These are phyloP conservation scores for Hansenula lynferdii DNA, from an alignment of 1,139 yeast species.

Conservation along the genomic window DNA sequence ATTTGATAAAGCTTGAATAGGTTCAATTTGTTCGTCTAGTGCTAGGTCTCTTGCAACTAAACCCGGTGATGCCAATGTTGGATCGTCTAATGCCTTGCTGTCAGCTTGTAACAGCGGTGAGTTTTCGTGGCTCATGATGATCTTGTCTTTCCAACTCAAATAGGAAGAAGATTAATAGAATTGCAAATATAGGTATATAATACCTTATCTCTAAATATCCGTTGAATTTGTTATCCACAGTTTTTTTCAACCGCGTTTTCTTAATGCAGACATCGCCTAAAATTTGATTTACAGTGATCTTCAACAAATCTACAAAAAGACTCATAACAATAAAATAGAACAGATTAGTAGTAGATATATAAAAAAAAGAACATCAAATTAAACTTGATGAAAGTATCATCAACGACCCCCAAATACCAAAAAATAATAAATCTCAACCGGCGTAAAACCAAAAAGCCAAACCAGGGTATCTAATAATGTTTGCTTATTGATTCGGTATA, in stretches of 20 bases:
- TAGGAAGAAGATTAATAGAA: too few species aligned
- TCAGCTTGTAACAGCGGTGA: conserved; percentile 11
- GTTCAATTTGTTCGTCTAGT: conserved; percentile 3
- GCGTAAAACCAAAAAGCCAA: neutral
- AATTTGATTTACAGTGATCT: too few species aligned
- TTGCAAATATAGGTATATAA: too few species aligned
- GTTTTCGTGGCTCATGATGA: conserved; percentile 1
- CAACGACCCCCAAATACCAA: conserved; percentile 1
- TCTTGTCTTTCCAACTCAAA: too few species aligned
- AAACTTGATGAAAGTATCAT: conserved; percentile 2
- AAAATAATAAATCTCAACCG: neutral
- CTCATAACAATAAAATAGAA: conserved; percentile 3
- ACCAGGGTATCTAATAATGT: conserved; percentile 1
- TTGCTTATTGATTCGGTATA: too few species aligned
- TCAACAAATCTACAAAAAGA: too few species aligned
- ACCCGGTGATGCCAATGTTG: conserved; percentile 11
- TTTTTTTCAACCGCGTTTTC: too few species aligned
- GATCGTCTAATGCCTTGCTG: conserved; percentile 10
- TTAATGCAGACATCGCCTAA: too few species aligned
- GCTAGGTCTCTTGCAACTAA: conserved; percentile 12
- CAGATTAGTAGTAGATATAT: conserved; percentile 1
- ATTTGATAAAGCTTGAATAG: neutral
- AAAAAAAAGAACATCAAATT: conserved; percentile 2
- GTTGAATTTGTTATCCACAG: too few species aligned
- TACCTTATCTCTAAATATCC: too few species aligned